Conservation (phyloP, 2,329 filamentous ascomycete genomes). For the Scorias spongiosa region DNA sequence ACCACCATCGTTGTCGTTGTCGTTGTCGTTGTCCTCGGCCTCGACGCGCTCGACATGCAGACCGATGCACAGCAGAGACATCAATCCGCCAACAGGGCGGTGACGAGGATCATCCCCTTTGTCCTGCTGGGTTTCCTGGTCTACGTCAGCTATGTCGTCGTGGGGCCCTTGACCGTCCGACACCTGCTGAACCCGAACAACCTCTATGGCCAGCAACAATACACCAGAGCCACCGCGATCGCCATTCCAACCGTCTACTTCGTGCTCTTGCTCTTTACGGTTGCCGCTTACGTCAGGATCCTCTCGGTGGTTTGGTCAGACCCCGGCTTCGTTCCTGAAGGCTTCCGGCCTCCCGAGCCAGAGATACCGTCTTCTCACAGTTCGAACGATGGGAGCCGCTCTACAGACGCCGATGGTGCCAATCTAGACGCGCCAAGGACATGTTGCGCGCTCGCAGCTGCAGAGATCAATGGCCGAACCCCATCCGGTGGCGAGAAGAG, state of each 20-base stretch:
- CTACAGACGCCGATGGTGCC: neutral
- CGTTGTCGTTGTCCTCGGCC: too few relatives aligned
- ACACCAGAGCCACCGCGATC: constrained; percentile 46
- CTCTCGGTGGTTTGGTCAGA: constrained; percentile 51
- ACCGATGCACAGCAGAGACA: too few relatives aligned
- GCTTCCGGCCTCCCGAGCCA: constrained; percentile 21
- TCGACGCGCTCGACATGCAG: too few relatives aligned
- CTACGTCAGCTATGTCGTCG: constrained; percentile 16
- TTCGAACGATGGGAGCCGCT: constrained; percentile 1
- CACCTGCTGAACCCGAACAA: neutral
- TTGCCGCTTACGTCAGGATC: constrained; percentile 55
- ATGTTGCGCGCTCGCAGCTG: neutral
- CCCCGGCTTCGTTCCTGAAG: constrained; percentile 59
- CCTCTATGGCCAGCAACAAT: constrained; percentile 32
- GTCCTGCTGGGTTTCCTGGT: constrained; percentile 15
- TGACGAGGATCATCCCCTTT: constrained; percentile 14
- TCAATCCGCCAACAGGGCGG: neutral
- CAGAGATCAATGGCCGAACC: constrained; percentile 3
- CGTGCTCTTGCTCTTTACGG: constrained; percentile 51
- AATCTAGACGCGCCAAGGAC: constrained; percentile 2
- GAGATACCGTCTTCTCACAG: neutral
- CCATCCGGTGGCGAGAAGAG: constrained; percentile 8
- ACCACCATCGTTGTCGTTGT: too few relatives aligned
- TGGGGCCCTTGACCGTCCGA: constrained; percentile 11
- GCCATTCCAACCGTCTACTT: constrained; percentile 60